phyloP scores from a whole-genome alignment of 73 alveolate genomes.

The Symbiodinium natans region DNA sequence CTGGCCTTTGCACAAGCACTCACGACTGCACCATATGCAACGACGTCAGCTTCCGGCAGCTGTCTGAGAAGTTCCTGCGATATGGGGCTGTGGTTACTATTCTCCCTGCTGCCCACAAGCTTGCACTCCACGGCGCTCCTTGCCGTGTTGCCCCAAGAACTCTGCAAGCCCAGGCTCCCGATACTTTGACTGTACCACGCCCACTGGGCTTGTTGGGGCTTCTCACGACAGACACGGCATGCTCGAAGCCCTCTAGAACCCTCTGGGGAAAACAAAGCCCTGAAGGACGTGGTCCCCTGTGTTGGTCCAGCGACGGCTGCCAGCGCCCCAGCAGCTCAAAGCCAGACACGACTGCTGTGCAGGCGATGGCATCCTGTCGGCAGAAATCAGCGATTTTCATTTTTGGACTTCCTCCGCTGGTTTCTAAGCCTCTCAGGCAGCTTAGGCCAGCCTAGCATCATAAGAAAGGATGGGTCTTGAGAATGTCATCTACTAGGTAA shows the following conservation, averaged over 20 bases:
- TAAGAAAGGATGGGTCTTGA: too few relatives aligned
- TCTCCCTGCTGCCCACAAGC: too few relatives aligned
- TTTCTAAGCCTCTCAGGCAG: too few relatives aligned
- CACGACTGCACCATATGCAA: slow-evolving; percentile 61
- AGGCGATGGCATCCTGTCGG: slow-evolving; percentile 41
- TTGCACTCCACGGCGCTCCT: too few relatives aligned
- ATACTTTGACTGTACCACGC: too few relatives aligned
- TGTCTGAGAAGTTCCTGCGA: slow-evolving; percentile 31
- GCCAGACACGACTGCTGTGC: slow-evolving; percentile 59
- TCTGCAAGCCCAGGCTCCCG: too few relatives aligned
- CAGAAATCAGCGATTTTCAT: not conserved
- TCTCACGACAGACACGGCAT: not conserved
- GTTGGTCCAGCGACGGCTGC: slow-evolving; percentile 56
- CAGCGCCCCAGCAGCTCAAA: slow-evolving; percentile 80
- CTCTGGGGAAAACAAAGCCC: not conserved
- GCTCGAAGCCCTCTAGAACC: not conserved
- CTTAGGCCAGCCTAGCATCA: too few relatives aligned
- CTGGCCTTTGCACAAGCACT: slow-evolving; percentile 79
- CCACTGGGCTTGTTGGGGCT: too few relatives aligned
- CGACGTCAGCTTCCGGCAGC: slow-evolving; percentile 12
- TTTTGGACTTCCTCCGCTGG: not conserved
- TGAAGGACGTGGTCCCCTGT: too few relatives aligned
- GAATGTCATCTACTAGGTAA: too few relatives aligned
- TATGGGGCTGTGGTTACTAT: too few relatives aligned
- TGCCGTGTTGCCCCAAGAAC: too few relatives aligned